Percentiles rank a stretch among this genome's conserved stretches.
Evolutionary conservation across 2,329 filamentous ascomycete genomes (phyloP).

Genomic region (Fusarium poae): DNA sequence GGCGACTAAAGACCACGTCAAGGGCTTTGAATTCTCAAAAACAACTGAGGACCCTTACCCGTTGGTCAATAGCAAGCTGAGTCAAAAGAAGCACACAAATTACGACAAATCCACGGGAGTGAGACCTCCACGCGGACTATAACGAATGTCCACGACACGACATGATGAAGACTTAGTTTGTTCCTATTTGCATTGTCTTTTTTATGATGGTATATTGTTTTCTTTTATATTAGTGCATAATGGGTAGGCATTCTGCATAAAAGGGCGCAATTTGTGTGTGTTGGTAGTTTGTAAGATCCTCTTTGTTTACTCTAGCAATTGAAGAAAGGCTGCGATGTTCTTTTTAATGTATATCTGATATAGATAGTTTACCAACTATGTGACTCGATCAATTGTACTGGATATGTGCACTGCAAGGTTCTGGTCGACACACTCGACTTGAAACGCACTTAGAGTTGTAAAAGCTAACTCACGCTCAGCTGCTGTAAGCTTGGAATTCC

Average conservation of each 20-base stretch:
- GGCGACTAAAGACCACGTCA: not conserved
- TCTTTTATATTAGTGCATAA: conserved; percentile 39
- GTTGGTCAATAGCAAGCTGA: conserved; percentile 38
- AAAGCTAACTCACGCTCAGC: too few relatives aligned
- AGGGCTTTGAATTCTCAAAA: conserved; percentile 12
- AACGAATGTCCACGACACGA: conserved; percentile 34
- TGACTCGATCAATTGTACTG: not conserved
- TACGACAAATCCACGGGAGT: conserved; percentile 36
- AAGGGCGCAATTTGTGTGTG: conserved; percentile 29
- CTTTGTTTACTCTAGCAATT: not conserved
- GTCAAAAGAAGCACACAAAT: conserved; percentile 36
- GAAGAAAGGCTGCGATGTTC: not conserved
- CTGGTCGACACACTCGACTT: not conserved
- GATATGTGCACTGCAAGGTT: not conserved
- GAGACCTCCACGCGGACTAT: conserved; percentile 19
- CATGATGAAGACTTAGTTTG: conserved; percentile 28
- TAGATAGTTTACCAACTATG: not conserved
- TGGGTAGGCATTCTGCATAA: conserved; percentile 39
- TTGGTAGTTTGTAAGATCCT: not conserved
- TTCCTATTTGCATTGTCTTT: conserved; percentile 25
- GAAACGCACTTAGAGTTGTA: not conserved
- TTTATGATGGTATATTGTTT: conserved; percentile 13
- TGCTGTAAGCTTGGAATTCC: too few relatives aligned
- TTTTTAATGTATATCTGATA: not conserved
- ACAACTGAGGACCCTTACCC: conserved; percentile 27